Evolutionary conservation across 1,139 yeast species (phyloP), one percentile per base, ranked within the genome.

Genomic region (Pichia sp.): DNA sequence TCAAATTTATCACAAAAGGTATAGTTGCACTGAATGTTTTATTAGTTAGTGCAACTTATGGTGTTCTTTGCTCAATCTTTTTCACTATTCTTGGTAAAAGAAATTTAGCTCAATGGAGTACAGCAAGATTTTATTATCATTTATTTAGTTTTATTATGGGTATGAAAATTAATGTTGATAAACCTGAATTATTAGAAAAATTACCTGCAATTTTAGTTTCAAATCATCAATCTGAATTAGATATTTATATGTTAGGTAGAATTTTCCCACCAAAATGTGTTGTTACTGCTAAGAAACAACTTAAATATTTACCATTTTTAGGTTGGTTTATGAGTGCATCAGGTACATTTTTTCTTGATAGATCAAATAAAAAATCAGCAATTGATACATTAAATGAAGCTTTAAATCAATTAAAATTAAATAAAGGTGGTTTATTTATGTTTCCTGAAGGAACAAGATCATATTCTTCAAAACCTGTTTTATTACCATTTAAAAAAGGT

Each of bases 371-470:
- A 51, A 79, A 77, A 50, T 80, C 83, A 62, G 90, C 97, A 25
- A 78, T 87, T 54, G 73, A 71, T 53, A 85, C 90, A 4, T 77
- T 92, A 62, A 82, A 83, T 48, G 66, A 71, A 10, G 96, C 97
- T 3, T 75, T 88, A 49, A 65, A 67, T 18, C 71, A 73, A 31
- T 73, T 92, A 65, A 81, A 79, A 63, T 61, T 66, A 10, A 71
- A 79, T 43, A 79, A 81, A 59, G 73, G 92, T 62, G 87, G 85
- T 10, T 74, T 90, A 39, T 90, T 83, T 72, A 78, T 90, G 69
- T 90, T 87, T 73, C 96, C 97, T 25, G 96, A 90, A 66, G 99
- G 99, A 29, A 94, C 98, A 1, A 79, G 99, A 65, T 87, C 97
- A 0, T 86, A 82, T 54, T 67, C 84, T 18, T 70, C 77, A 30